A percentile compares a stretch with the other conserved stretches of the same genome.
phyloP scores from a whole-genome alignment of 345 rosid species.

The Rhodamnia rubescens region DNA sequence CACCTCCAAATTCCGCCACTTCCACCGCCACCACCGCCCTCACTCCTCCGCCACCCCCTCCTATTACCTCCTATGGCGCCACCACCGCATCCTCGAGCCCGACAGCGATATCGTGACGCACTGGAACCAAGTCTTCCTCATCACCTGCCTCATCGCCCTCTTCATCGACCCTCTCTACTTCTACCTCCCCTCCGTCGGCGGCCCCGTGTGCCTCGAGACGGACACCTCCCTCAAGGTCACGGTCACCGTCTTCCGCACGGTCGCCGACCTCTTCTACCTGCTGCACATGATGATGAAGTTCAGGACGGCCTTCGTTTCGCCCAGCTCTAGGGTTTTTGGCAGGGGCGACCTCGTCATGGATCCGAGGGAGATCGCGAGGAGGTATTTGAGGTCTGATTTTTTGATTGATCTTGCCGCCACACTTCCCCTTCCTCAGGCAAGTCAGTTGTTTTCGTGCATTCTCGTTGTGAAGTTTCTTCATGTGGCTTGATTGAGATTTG shows the following conservation, averaged over 20 bases:
- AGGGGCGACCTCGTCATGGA: conserved; percentile 90
- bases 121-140: conserved; percentile 87
- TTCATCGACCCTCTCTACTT: conserved; percentile 87
- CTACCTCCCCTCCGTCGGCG: conserved; percentile 51
- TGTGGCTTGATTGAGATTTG: neutral
- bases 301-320: conserved; percentile 68
- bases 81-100: conserved; percentile 76
- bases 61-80: conserved; percentile 58
- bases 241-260: conserved; percentile 55
- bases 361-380: conserved; percentile 47
- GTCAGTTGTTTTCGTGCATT: neutral
- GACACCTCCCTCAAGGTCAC: conserved; percentile 37
- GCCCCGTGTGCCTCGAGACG: conserved; percentile 38
- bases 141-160: conserved; percentile 61
- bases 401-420: conserved; percentile 66
- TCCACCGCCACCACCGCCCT: conserved; percentile 12
- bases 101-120: conserved; percentile 69
- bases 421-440: conserved; percentile 79
- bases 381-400: conserved; percentile 64
- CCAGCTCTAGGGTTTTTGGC: conserved; percentile 70
- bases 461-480: neutral
- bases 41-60: conserved; percentile 10
- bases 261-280: conserved; percentile 53
- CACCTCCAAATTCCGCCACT: conserved; percentile 24
- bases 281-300: conserved; percentile 71